These are phyloP conservation scores for Saccharomyces kudriavzevii DNA, from an alignment of 805 yeast species.

Conservation along the genomic window DNA sequence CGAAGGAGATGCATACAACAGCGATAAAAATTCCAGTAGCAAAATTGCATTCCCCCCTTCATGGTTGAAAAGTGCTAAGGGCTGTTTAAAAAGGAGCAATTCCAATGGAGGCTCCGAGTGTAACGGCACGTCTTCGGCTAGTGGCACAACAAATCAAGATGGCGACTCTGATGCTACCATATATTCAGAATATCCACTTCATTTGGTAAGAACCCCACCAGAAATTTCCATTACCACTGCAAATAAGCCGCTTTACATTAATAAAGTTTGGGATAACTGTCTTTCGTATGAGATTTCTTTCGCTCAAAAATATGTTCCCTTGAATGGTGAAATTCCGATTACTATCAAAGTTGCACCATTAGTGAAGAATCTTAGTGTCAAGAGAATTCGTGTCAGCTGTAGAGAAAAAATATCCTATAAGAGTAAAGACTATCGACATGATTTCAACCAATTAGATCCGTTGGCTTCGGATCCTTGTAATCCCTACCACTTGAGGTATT, in stretches of 20 bases:
- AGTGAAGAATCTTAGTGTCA: slow-evolving; percentile 51
- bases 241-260: slow-evolving; percentile 70
- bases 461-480: slow-evolving; percentile 26
- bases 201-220: slow-evolving; percentile 37
- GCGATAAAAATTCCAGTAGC: background rate
- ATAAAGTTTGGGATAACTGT: slow-evolving; percentile 65
- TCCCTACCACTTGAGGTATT: slow-evolving; percentile 29
- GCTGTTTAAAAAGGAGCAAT: slow-evolving; percentile 8
- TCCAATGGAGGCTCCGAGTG: background rate
- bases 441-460: slow-evolving; percentile 43
- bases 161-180: slow-evolving; percentile 5
- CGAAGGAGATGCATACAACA: background rate
- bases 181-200: slow-evolving; percentile 27
- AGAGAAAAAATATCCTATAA: slow-evolving; percentile 59
- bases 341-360: slow-evolving; percentile 62
- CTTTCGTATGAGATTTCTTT: slow-evolving; percentile 63
- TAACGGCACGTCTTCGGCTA: background rate
- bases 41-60: slow-evolving; percentile 1
- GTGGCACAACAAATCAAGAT: background rate
- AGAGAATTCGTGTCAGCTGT: slow-evolving; percentile 56
- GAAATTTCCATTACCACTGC: slow-evolving; percentile 31
- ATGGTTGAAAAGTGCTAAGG: slow-evolving; percentile 2
- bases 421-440: slow-evolving; percentile 46
- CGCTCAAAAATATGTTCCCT: slow-evolving; percentile 58
- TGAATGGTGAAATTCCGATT: slow-evolving; percentile 52